Evolutionary conservation across 352 stramenopile genomes (phyloP).

Genomic region (Pythium aquatile): DNA sequence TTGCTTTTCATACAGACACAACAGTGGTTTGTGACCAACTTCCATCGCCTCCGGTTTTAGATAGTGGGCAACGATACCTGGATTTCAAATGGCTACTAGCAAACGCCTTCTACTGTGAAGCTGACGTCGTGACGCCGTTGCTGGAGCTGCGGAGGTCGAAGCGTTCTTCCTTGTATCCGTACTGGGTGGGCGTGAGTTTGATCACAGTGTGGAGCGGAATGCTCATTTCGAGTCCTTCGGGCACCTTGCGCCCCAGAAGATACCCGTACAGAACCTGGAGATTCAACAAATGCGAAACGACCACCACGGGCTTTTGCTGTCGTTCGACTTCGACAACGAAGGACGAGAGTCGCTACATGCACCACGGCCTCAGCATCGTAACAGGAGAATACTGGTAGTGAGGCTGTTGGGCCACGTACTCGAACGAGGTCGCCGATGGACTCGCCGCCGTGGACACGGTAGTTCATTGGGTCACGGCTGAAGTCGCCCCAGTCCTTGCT

Average conservation of each 20-base stretch:
- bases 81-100: not conserved
- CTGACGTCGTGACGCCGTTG: not conserved
- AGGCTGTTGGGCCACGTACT: slow-evolving; percentile 19
- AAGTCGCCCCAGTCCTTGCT: slow-evolving; percentile 37
- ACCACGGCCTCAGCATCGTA: not conserved
- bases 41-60: slow-evolving; percentile 50
- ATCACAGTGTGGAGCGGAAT: slow-evolving; percentile 47
- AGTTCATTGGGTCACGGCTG: slow-evolving; percentile 47
- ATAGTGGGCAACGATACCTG: not conserved
- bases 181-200: slow-evolving; percentile 47
- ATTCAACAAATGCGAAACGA: slow-evolving; percentile 44
- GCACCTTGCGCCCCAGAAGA: slow-evolving; percentile 32
- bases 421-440: slow-evolving; percentile 46
- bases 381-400: not conserved
- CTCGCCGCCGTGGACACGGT: slow-evolving; percentile 44
- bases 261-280: slow-evolving; percentile 49
- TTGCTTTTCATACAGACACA: slow-evolving; percentile 33
- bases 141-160: slow-evolving; percentile 32
- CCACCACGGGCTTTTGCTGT: slow-evolving; percentile 39
- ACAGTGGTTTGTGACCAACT: slow-evolving; percentile 63
- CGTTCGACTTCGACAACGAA: slow-evolving; percentile 49
- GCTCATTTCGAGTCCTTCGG: slow-evolving; percentile 33
- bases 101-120: not conserved
- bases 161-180: slow-evolving; percentile 46
- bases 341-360: slow-evolving; percentile 35